Evolutionary conservation across 495 filamentous ascomycete genomes (phyloP).

Genomic region (Venustampulla echinocandica): DNA sequence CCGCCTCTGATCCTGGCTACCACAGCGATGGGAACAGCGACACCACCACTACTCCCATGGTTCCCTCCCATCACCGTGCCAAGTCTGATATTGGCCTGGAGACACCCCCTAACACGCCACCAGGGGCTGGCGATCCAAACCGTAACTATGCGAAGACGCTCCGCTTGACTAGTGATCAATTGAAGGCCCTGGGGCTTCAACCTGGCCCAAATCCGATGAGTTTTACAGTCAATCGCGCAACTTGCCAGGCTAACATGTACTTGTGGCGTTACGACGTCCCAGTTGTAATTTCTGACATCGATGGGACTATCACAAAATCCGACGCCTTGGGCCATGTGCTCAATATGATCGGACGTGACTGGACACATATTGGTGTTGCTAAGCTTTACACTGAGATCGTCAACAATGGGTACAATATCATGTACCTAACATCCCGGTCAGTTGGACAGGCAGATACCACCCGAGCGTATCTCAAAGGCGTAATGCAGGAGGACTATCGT

Average conservation of each 20-base stretch:
- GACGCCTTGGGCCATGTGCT: constrained; percentile 96
- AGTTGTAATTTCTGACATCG: constrained; percentile 96
- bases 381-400: constrained; percentile 96
- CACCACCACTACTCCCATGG: constrained; percentile 28
- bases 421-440: constrained; percentile 91
- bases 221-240: constrained; percentile 92
- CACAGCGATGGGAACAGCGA: constrained; percentile 66
- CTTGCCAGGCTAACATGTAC: constrained; percentile 85
- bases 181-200: constrained; percentile 78
- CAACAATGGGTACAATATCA: constrained; percentile 94
- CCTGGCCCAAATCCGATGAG: constrained; percentile 83
- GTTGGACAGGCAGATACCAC: constrained; percentile 93
- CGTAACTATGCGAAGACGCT: constrained; percentile 94
- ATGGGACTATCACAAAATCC: constrained; percentile 98
- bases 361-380: constrained; percentile 93
- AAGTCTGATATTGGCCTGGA: constrained; percentile 61
- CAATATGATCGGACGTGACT: constrained; percentile 96
- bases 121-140: constrained; percentile 55
- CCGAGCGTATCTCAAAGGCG: constrained; percentile 80
- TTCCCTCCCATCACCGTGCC: constrained; percentile 42
- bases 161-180: constrained; percentile 89
- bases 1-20: constrained; percentile 86
- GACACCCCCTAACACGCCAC: constrained; percentile 72
- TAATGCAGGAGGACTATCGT: constrained; percentile 77
- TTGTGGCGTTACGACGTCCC: constrained; percentile 83